Evolutionary conservation across 2,329 filamentous ascomycete genomes (phyloP), one percentile per base, ranked within the genome.

Genomic region (Cladosporium sp.): DNA sequence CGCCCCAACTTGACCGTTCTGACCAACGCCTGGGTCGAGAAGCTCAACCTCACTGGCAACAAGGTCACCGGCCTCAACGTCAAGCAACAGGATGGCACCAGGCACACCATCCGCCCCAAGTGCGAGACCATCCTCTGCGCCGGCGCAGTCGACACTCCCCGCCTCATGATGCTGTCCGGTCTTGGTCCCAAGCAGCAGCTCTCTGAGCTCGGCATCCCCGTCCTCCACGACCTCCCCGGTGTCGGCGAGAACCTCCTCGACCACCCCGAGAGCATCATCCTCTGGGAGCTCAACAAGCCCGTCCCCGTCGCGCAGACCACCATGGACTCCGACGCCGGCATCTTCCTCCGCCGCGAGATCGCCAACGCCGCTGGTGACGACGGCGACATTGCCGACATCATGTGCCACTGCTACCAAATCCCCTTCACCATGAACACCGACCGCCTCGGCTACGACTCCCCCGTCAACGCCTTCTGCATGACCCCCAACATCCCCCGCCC

Each of bases 321-420:
- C 69, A 93, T 93, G 89, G 89, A 94, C 77, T 95, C 88, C 22
- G 91, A 96, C 70, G 90, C 90, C 3, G 90, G 89, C 62, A 88
- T 94, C 70, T 96, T 96, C 81, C 79, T 96, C 58, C 89, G 91
- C 61, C 88, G 90, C 59, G 86, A 95, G 74, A 71, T 80, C 13
- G 78, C 83, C 65, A 85, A 92, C 68, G 88, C 90, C 2, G 83
- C 80, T 3, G 83, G 83, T 57, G 76, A 77, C 1, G 90, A 95
- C 65, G 88, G 88, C 53, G 83, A 88, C 61, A 86, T 89, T 56
- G 89, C 88, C 62, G 91, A 96, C 70, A 77, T 95, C 68, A 96
- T 96, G 91, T 94, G 94, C 88, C 91, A 96, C 78, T 96, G 91
- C 82, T 96, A 96, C 79, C 91, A 96, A 76, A 95, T 96, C 65